Evolutionary conservation across 192 early-diverging fungal genomes (phyloP), one percentile per base, ranked within the genome.

Genomic region (Haplosporangium gracile): DNA sequence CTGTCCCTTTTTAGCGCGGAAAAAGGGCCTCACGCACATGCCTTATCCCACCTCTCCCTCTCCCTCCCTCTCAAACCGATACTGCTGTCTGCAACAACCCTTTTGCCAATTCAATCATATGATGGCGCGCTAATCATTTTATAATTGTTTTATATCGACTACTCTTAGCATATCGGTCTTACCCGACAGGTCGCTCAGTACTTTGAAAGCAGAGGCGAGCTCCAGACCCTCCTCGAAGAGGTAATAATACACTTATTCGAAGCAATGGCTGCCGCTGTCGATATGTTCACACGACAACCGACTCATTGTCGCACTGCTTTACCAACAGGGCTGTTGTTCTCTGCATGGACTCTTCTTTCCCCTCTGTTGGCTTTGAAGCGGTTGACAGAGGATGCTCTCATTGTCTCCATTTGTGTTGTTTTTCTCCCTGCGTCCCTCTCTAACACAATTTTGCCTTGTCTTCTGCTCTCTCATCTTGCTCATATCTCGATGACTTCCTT

Each of bases 121-220:
- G 29, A 65, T 65, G 26, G 29, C 60, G 29, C 60, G 29, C 60
- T 65, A 65, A 65, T 32, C 11, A 10, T 32, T 65, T 32, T 51
- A 51, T 16, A 20, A 32, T 65, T 63, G 9, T 10, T 29, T 26
- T 32, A 24, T 42, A 18, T 72, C 70, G 13, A 40, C 0, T 36
- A 26, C 32, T 55, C 22, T 60, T 75, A 86, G 84, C 84, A 86
- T 63, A 86, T 86, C 68, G 84, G 84, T 16, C 79, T 86, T 18
- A 86, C 84, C 16, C 78, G 84, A 47, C 84, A 86, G 29, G 84
- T 86, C 16, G 29, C 84, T 6, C 84, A 86, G 60, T 86, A 86
- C 76, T 86, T 86, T 81, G 84, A 81, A 63, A 86, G 84, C 47
- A 69, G 79, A 10, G 45, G 78, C 16, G 76, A 80, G 5, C 79